These are phyloP conservation scores for Poa annua DNA, from an alignment of 176 grass and related monocot species.

Conservation along the genomic window DNA sequence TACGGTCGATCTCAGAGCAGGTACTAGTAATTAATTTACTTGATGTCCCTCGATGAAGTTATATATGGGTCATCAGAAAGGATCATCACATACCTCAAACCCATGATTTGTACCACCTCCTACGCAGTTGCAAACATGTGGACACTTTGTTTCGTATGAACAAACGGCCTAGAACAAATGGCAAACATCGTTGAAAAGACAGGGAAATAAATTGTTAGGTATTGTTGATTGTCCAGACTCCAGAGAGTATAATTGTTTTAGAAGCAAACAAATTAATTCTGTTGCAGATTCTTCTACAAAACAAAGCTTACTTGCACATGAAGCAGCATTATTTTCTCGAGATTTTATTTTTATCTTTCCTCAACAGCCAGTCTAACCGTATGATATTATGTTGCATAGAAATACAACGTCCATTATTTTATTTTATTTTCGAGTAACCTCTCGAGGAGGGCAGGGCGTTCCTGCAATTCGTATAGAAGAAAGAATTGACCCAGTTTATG, in stretches of 20 bases:
- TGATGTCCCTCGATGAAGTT: neutral
- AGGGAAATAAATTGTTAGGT: neutral
- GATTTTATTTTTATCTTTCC: neutral
- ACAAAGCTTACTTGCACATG: slow-evolving; percentile 37
- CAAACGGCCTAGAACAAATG: too few species aligned
- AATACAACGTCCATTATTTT: neutral
- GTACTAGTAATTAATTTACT: slow-evolving; percentile 2
- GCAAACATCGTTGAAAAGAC: neutral
- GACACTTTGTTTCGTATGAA: too few species aligned
- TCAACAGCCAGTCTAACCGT: slow-evolving; percentile 30
- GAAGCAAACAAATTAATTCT: slow-evolving; percentile 2
- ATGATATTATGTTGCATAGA: neutral
- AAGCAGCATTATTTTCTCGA: slow-evolving; percentile 18
- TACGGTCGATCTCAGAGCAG: neutral
- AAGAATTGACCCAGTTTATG: too few species aligned
- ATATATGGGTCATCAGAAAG: neutral
- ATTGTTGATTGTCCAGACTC: slow-evolving; percentile 21
- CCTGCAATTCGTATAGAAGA: too few species aligned
- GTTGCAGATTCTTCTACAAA: neutral
- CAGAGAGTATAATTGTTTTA: slow-evolving; percentile 40
- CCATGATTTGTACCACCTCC: neutral
- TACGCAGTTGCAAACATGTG: too few species aligned
- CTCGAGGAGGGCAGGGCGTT: too few species aligned
- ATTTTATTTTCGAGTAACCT: too few species aligned
- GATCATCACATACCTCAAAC: neutral